These are phyloP conservation scores for Aurantiochytrium sp. DNA, from an alignment of 108 stramenopile species.

Conservation along the genomic window DNA sequence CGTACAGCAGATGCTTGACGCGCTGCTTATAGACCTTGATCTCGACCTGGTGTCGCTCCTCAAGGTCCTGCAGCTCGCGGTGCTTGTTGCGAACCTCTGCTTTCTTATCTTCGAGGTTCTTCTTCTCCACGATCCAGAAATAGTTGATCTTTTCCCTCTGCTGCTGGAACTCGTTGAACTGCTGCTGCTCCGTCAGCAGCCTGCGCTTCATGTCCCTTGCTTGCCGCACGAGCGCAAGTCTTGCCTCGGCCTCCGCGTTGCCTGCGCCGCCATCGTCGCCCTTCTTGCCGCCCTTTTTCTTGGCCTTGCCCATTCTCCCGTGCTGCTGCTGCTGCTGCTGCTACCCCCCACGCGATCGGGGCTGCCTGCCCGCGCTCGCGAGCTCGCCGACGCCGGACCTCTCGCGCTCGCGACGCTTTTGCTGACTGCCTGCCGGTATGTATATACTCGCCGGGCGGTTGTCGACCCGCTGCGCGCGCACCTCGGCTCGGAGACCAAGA, in stretches of 20 bases:
- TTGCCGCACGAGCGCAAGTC: background rate
- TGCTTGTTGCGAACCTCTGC: constrained; percentile 66
- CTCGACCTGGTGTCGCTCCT: constrained; percentile 55
- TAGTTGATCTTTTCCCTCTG: constrained; percentile 65
- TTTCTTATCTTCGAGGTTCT: constrained; percentile 54
- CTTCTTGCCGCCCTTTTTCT: constrained; percentile 23
- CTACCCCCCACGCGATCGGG: too few species aligned
- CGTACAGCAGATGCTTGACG: constrained; percentile 65
- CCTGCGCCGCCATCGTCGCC: background rate
- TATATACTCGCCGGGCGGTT: too few species aligned
- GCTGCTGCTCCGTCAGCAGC: constrained; percentile 8
- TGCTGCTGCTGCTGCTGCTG: background rate
- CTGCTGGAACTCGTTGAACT: constrained; percentile 65
- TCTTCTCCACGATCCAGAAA: constrained; percentile 70
- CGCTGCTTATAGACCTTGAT: constrained; percentile 62
- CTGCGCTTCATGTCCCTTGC: background rate
- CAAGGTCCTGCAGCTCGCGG: constrained; percentile 63
- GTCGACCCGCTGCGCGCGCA: too few species aligned
- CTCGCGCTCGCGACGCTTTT: too few species aligned
- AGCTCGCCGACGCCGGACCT: too few species aligned
- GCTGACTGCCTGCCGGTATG: too few species aligned
- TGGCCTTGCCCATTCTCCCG: background rate
- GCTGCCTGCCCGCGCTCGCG: too few species aligned
- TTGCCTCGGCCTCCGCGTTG: background rate
- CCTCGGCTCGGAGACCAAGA: too few species aligned